A percentile compares a stretch with the other conserved stretches of the same genome.
phyloP scores from a whole-genome alignment of 345 rosid genomes.

The Triadica sebifera region DNA sequence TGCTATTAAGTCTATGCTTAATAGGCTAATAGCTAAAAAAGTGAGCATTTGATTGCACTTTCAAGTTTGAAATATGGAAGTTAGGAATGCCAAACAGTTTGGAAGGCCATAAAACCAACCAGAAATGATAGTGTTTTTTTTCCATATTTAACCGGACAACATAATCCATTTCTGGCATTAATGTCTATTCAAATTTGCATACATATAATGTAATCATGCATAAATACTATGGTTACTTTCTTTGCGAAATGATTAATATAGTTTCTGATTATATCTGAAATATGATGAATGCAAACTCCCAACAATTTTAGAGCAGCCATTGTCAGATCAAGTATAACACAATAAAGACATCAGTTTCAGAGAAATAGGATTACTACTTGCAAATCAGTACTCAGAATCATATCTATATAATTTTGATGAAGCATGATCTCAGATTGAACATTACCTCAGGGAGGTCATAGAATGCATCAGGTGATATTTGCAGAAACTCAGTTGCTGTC shows the following conservation, averaged over 20 bases:
- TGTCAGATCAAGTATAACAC: not conserved
- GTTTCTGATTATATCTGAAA: not conserved
- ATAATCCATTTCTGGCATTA: too few relatives aligned
- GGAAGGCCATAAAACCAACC: not conserved
- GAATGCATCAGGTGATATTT: constrained; percentile 86
- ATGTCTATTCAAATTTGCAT: not conserved
- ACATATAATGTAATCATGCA: not conserved
- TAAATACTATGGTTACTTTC: not conserved
- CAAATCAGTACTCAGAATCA: not conserved
- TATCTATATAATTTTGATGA: not conserved
- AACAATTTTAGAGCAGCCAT: not conserved
- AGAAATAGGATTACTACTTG: not conserved
- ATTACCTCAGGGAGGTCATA: constrained; percentile 79
- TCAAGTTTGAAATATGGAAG: not conserved
- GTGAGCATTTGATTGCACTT: not conserved
- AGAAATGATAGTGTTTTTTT: not conserved
- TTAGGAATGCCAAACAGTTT: not conserved
- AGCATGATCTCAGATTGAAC: not conserved
- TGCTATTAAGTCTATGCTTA: not conserved
- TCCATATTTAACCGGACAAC: not conserved
- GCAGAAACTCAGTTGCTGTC: constrained; percentile 82
- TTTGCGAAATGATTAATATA: not conserved
- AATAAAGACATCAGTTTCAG: not conserved
- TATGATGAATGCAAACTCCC: not conserved
- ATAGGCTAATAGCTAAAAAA: too few relatives aligned